Evolutionary conservation across 805 yeast species (phyloP), one percentile per base, ranked within the genome.

Genomic region (Saccharomyces kudriavzevii): DNA sequence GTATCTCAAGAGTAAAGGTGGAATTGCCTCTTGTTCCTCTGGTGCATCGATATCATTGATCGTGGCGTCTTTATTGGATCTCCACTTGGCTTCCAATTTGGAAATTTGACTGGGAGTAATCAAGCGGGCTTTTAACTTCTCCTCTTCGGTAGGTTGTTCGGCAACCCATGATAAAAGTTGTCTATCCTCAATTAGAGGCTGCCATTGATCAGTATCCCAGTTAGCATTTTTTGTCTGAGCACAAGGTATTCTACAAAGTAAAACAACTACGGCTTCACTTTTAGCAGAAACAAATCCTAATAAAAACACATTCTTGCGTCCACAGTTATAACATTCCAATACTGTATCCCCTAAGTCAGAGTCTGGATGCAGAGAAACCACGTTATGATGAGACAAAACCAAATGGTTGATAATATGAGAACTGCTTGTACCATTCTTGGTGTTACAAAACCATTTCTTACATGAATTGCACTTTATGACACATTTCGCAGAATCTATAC

Each of bases 141-240:
- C 87, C 28, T 81, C 88, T 52, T 84, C 89, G 1, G 75, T 62
- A 0, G 96, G 96, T 3, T 73, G 75, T 1, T 82, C 74, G 0
- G 89, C 91, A 11, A 91, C 80, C 97, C 97, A 91, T 1, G 89
- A 73, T 53, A 91, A 73, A 54, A 91, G 80, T 57, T 81, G 84
- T 40, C 95, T 76, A 58, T 89, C 85, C 58, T 86, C 92, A 53
- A 91, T 87, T 52, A 91, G 72, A 0, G 96, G 79, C 63, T 85
- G 89, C 97, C 97, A 91, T 56, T 87, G 85, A 45, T 76, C 79
- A 0, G 91, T 84, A 62, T 89, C 96, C 97, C 97, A 91, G 62
- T 84, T 83, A 28, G 78, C 71, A 67, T 86, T 89, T 58, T 85
- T 83, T 8, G 77, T 69, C 64, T 84, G 90, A 1, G 96, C 84